A percentile compares a stretch with the other conserved stretches of the same genome.
These are phyloP conservation scores for Penicillium sp. DNA, from an alignment of 2,329 filamentous ascomycete species.

Conservation along the genomic window DNA sequence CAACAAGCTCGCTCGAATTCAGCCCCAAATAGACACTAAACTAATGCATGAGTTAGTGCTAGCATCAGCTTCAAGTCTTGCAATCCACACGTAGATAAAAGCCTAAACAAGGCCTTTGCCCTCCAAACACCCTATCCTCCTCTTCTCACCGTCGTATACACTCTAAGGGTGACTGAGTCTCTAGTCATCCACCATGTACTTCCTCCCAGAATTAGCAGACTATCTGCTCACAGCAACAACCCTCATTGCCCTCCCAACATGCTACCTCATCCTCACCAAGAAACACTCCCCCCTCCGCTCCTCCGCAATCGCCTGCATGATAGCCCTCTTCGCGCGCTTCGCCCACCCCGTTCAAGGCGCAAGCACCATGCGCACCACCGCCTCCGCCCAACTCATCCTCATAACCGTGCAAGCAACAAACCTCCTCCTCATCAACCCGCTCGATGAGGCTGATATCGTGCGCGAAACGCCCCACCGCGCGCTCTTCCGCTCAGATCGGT, in stretches of 20 bases:
- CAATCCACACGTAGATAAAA: not conserved
- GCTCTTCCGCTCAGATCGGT: slow-evolving; percentile 1
- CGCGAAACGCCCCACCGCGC: not conserved
- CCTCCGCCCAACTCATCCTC: slow-evolving; percentile 5
- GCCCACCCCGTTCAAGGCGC: not conserved
- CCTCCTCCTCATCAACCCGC: slow-evolving; percentile 17
- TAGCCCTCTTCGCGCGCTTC: slow-evolving; percentile 9
- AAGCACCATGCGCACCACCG: not conserved
- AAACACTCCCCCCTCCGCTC: slow-evolving; percentile 15
- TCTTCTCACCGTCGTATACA: not conserved
- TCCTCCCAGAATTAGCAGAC: not conserved
- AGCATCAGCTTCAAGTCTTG: not conserved
- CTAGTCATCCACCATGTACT: not conserved
- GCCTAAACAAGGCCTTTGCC: not conserved
- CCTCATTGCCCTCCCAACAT: too few relatives aligned
- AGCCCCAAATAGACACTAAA: not conserved
- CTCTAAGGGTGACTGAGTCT: too few relatives aligned
- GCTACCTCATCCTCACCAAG: too few relatives aligned
- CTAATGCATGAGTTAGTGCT: not conserved
- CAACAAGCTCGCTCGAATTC: not conserved
- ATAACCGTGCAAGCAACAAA: slow-evolving; percentile 13
- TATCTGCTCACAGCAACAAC: not conserved
- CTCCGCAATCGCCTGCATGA: slow-evolving; percentile 10
- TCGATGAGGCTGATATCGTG: slow-evolving; percentile 11
- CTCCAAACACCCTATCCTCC: not conserved